Evolutionary conservation across 495 filamentous ascomycete species (phyloP).

Genomic region (Trichoderma gamsii): DNA sequence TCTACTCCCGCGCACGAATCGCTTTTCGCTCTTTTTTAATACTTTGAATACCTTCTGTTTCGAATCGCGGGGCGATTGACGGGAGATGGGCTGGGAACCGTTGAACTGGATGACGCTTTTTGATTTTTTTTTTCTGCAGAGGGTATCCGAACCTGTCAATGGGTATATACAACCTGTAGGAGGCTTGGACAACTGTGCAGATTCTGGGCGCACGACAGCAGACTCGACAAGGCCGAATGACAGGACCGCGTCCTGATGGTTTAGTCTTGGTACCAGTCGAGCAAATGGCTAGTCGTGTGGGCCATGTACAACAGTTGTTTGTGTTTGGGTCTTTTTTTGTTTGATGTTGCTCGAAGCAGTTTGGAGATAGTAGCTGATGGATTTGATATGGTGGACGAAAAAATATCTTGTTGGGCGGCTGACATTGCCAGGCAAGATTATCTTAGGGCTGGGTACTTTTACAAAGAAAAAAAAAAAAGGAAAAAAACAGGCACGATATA

Average conservation of each 20-base stretch:
- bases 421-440: neutral
- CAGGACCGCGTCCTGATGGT: neutral
- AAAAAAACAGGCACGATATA: neutral
- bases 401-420: conserved; percentile 2
- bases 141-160: neutral
- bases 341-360: neutral
- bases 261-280: neutral
- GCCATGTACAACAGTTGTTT: conserved; percentile 12
- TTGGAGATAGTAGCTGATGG: neutral
- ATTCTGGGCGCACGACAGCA: neutral
- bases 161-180: neutral
- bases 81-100: neutral
- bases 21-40: conserved; percentile 11
- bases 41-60: conserved; percentile 7
- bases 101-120: neutral
- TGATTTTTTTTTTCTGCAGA: neutral
- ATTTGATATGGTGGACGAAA: neutral
- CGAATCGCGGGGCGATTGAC: neutral
- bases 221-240: neutral
- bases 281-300: neutral
- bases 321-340: neutral
- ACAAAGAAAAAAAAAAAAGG: neutral
- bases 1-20: neutral
- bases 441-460: neutral
- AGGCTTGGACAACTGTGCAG: conserved; percentile 12